These are phyloP conservation scores for Smallanthus sonchifolius DNA, from an alignment of 129 eudicot species.

Conservation along the genomic window DNA sequence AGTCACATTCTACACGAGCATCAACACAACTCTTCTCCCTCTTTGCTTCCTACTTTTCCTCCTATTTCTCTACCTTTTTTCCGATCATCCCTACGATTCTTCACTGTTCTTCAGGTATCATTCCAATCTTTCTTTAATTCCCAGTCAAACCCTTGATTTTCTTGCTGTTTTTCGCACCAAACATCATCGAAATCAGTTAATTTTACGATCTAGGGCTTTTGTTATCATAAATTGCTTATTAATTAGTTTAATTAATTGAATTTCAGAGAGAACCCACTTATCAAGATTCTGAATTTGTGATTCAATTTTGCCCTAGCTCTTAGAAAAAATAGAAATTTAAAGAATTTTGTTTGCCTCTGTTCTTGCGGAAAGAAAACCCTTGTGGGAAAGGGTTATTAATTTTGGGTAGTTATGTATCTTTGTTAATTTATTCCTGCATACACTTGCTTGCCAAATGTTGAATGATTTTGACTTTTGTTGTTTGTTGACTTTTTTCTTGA, in stretches of 20 bases:
- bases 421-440: background rate
- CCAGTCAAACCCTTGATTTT: background rate
- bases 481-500: background rate
- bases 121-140: conserved; percentile 1
- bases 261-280: background rate
- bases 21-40: background rate
- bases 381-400: background rate
- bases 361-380: background rate
- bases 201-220: conserved; percentile 4
- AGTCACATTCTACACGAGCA: conserved; percentile 39
- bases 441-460: background rate
- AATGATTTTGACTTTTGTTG: conserved; percentile 5
- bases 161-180: background rate
- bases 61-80: background rate
- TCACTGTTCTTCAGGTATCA: conserved; percentile 19
- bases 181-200: background rate
- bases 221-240: background rate
- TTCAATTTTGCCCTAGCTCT: conserved; percentile 7
- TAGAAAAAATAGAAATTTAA: background rate
- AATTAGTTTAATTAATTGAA: background rate
- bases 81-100: background rate
- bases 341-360: background rate
- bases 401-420: background rate
- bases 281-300: background rate
- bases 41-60: conserved; percentile 1